Percentiles rank a stretch among this genome's conserved stretches.
Evolutionary conservation across 768 basidiomycete species (phyloP).

Genomic region (Boletus pseudopeckii): DNA sequence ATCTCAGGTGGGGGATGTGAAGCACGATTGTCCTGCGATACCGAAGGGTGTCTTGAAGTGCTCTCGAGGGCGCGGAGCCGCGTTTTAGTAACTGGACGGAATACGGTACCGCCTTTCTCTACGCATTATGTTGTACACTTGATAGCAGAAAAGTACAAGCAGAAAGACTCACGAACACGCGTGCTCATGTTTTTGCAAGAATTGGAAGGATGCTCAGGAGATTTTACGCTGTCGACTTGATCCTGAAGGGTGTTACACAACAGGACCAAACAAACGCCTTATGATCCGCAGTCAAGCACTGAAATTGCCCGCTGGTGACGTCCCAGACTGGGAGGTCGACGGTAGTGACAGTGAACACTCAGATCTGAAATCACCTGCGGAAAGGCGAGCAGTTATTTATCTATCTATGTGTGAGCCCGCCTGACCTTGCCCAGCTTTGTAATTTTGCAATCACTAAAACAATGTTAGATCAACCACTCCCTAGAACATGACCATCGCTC

Average conservation of each 20-base stretch:
- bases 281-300: slow-evolving; percentile 29
- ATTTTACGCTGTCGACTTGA: slow-evolving; percentile 1
- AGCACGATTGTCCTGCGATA: slow-evolving; percentile 13
- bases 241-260: slow-evolving; percentile 14
- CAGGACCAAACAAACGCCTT: slow-evolving; percentile 26
- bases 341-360: slow-evolving; percentile 39
- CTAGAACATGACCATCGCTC: slow-evolving; percentile 13
- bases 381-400: slow-evolving; percentile 45
- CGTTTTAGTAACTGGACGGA: slow-evolving; percentile 62
- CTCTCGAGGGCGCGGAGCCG: slow-evolving; percentile 41
- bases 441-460: slow-evolving; percentile 63
- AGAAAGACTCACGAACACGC: slow-evolving; percentile 56
- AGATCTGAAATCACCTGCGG: slow-evolving; percentile 45
- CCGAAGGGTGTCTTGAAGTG: slow-evolving; percentile 13
- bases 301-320: slow-evolving; percentile 53
- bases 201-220: no score
- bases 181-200: slow-evolving; percentile 37
- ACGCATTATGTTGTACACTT: not conserved
- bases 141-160: slow-evolving; percentile 1
- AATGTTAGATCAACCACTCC: slow-evolving; percentile 45
- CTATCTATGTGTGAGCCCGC: not conserved
- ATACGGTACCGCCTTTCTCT: slow-evolving; percentile 74
- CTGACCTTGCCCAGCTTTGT: slow-evolving; percentile 44
- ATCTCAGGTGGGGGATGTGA: slow-evolving; percentile 9
- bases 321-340: slow-evolving; percentile 59